A percentile compares a stretch with the other conserved stretches of the same genome.
Conservation (phyloP, 495 filamentous ascomycete species). For the Talaromyces ruber region DNA sequence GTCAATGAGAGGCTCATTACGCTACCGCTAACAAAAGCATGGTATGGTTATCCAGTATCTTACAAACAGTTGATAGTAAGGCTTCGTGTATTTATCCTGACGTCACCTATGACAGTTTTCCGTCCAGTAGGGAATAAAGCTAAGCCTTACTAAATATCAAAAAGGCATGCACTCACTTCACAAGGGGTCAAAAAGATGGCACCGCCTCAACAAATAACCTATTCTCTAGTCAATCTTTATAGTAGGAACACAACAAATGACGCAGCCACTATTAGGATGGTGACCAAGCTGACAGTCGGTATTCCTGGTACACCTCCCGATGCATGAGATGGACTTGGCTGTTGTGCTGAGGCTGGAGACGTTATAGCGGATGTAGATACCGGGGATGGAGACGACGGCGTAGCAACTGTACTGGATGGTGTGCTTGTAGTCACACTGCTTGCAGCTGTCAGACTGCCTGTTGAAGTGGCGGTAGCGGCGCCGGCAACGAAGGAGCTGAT, state of each 20-base stretch:
- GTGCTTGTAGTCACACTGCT: not conserved
- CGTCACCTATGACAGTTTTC: not conserved
- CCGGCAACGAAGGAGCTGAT: not conserved
- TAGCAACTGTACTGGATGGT: not conserved
- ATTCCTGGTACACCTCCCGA: not conserved
- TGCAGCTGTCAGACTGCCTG: not conserved
- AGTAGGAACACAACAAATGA: not conserved
- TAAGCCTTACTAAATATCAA: not conserved
- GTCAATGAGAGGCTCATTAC: not conserved
- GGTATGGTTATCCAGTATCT: not conserved
- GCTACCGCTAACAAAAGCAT: not conserved
- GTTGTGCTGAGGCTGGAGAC: not conserved
- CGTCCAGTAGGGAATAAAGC: not conserved
- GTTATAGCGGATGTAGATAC: not conserved
- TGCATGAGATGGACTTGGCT: not conserved
- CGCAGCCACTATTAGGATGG: not conserved
- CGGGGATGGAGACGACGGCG: not conserved
- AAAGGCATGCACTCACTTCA: not conserved
- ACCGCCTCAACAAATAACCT: not conserved
- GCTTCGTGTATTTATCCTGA: not conserved
- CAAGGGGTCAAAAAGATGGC: not conserved
- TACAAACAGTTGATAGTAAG: not conserved
- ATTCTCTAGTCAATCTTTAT: not conserved
- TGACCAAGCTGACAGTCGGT: not conserved
- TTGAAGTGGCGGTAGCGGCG: too few species aligned